phyloP scores from a whole-genome alignment of 192 early-diverging fungal genomes.

The Pilaira anomala region DNA sequence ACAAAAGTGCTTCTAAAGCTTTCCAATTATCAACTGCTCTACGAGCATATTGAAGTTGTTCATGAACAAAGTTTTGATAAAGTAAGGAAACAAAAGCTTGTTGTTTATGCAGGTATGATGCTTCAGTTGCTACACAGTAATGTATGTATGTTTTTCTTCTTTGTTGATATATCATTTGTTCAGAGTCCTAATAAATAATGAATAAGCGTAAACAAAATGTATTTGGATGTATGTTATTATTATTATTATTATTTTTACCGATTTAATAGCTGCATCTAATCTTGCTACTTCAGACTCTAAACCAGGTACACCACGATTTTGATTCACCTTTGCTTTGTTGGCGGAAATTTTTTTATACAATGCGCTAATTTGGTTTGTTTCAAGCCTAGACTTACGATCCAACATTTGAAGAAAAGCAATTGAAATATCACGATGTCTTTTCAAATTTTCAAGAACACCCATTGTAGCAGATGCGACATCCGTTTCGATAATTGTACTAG shows the following conservation, averaged over 20 bases:
- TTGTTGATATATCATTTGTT: constrained; percentile 47
- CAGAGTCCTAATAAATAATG: constrained; percentile 41
- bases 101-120: constrained; percentile 58
- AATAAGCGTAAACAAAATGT: not conserved
- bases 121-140: constrained; percentile 54
- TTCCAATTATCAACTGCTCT: constrained; percentile 57
- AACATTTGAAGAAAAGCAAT: constrained; percentile 47
- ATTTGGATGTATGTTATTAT: not conserved
- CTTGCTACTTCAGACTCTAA: constrained; percentile 43
- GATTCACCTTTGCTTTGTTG: constrained; percentile 48
- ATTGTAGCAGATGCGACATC: constrained; percentile 23
- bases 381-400: constrained; percentile 44
- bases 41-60: constrained; percentile 53
- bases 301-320: constrained; percentile 40
- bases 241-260: constrained; percentile 26
- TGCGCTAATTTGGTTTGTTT: constrained; percentile 46
- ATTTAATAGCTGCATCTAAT: constrained; percentile 34
- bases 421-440: constrained; percentile 60
- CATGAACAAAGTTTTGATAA: constrained; percentile 60
- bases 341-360: constrained; percentile 48
- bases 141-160: constrained; percentile 46
- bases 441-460: constrained; percentile 54
- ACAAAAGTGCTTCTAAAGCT: constrained; percentile 41
- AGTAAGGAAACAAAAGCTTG: constrained; percentile 53
- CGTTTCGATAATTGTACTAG: constrained; percentile 34